A percentile compares a stretch with the other conserved stretches of the same genome.
These are phyloP conservation scores for Chondrostereum purpureum DNA, from an alignment of 1,284 basidiomycete species.

Conservation along the genomic window DNA sequence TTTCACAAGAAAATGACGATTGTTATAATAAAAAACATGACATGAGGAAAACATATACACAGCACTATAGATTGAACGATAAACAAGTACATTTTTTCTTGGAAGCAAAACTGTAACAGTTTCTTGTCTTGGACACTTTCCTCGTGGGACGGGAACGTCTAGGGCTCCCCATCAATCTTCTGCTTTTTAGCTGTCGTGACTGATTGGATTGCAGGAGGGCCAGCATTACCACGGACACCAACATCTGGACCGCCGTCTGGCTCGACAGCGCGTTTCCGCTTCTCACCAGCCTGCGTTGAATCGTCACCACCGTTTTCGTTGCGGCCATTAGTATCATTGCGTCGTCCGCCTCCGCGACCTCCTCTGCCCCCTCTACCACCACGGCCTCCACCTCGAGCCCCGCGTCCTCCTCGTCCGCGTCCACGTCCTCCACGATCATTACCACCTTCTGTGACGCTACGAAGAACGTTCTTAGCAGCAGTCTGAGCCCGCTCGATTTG, in stretches of 20 bases:
- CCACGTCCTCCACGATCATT: conserved; percentile 25
- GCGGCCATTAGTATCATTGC: conserved; percentile 23
- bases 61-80: too few species aligned
- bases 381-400: conserved; percentile 36
- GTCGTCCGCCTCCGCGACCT: conserved; percentile 31
- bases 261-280: conserved; percentile 67
- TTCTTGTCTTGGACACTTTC: too few species aligned
- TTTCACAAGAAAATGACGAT: too few species aligned
- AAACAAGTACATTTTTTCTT: too few species aligned
- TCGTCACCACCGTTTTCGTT: conserved; percentile 21
- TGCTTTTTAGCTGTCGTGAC: not conserved
- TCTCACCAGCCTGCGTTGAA: conserved; percentile 47
- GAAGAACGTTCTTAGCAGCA: conserved; percentile 48
- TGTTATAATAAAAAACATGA: too few species aligned
- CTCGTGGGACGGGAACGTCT: too few species aligned
- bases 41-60: too few species aligned
- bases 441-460: conserved; percentile 16
- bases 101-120: too few species aligned
- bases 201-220: not conserved
- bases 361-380: conserved; percentile 28
- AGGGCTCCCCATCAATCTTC: not conserved
- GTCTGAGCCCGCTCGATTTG: conserved; percentile 65
- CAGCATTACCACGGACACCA: not conserved
- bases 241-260: conserved; percentile 60
- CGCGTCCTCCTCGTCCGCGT: conserved; percentile 31